These are phyloP conservation scores for Flammula alnicola DNA, from an alignment of 1,284 basidiomycete genomes.

Conservation along the genomic window DNA sequence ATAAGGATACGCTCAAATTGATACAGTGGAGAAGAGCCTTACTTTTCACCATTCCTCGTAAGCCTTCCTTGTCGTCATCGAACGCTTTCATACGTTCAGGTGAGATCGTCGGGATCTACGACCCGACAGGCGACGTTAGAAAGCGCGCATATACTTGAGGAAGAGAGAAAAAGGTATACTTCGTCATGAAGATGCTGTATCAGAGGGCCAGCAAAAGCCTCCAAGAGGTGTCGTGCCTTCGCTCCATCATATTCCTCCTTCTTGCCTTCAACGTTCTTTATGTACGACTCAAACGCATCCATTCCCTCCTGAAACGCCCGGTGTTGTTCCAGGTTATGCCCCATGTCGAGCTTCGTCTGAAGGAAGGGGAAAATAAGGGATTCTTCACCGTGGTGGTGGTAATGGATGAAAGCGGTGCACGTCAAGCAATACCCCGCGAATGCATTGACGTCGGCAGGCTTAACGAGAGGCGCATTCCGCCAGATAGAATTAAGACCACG, in stretches of 20 bases:
- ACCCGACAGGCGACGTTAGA: no score
- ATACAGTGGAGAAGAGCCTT: neutral
- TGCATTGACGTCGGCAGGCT: conserved; percentile 23
- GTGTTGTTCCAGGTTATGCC: conserved; percentile 32
- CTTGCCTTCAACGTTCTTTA: conserved; percentile 29
- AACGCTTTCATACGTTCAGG: conserved; percentile 19
- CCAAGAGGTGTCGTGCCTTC: conserved; percentile 23
- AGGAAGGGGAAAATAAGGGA: conserved; percentile 31
- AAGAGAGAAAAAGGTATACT: conserved; percentile 13
- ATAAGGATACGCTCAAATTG: neutral
- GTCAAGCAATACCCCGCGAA: conserved; percentile 30
- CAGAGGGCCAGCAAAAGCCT: conserved; percentile 25
- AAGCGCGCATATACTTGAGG: neutral
- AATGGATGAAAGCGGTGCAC: conserved; percentile 20
- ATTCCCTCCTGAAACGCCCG: conserved; percentile 25
- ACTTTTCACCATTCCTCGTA: neutral
- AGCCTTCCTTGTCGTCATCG: neutral
- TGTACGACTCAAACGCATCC: conserved; percentile 40
- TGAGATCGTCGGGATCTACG: conserved; percentile 31
- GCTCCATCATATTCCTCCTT: conserved; percentile 26
- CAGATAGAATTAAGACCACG: conserved; percentile 30
- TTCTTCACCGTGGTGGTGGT: conserved; percentile 34
- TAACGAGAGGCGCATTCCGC: conserved; percentile 28
- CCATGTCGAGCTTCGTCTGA: conserved; percentile 27
- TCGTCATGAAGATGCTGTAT: conserved; percentile 27